A percentile compares a stretch with the other conserved stretches of the same genome.
Evolutionary conservation across 2,329 filamentous ascomycete species (phyloP).

Genomic region (Cephalotrichum gorgonifer): DNA sequence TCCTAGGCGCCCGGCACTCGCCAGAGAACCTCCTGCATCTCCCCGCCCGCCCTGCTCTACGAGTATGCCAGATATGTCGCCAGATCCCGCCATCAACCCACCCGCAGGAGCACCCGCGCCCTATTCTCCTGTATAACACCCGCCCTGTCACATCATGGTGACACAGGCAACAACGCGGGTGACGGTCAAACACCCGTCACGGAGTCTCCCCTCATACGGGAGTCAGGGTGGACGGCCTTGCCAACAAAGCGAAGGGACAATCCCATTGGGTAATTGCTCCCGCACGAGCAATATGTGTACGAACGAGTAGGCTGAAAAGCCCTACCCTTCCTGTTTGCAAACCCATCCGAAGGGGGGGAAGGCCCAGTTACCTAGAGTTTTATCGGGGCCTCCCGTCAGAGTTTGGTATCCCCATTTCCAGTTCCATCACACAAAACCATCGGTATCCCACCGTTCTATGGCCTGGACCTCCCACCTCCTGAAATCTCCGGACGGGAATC

Average conservation of each 20-base stretch:
- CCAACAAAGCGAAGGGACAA: not conserved
- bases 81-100: not conserved
- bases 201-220: not conserved
- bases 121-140: not conserved
- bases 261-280: no score
- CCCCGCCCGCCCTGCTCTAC: no score
- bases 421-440: no score
- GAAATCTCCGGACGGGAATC: not conserved
- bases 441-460: not conserved
- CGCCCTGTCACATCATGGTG: not conserved
- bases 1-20: not conserved
- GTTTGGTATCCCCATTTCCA: no score
- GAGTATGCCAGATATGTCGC: not conserved
- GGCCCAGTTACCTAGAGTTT: not conserved
- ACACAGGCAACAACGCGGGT: not conserved
- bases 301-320: no score
- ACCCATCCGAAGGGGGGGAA: no score
- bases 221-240: no score
- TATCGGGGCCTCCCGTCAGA: not conserved
- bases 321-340: no score
- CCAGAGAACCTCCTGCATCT: not conserved
- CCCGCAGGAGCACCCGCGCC: not conserved
- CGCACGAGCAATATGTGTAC: no score
- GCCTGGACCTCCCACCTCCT: not conserved
- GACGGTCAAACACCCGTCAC: not conserved